A percentile compares a stretch with the other conserved stretches of the same genome.
Conservation (phyloP, 345 rosid genomes). For the Ailanthus altissimus region DNA sequence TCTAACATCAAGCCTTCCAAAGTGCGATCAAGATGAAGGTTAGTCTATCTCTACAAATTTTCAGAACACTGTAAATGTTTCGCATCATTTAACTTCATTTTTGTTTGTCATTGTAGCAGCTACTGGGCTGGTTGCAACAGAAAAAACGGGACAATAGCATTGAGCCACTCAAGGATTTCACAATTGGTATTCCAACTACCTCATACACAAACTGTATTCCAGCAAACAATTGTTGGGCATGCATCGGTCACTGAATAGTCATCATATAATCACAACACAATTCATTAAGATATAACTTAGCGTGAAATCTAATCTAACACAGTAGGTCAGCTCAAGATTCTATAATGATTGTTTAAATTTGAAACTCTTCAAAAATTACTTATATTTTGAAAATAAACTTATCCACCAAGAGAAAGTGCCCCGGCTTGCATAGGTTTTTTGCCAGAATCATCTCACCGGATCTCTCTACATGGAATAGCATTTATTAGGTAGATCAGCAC, state of each 20-base stretch:
- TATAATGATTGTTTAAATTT: background rate
- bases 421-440: background rate
- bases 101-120: constrained; percentile 54
- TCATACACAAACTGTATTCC: constrained; percentile 23
- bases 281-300: constrained; percentile 5
- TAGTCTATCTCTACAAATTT: constrained; percentile 31
- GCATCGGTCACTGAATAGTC: background rate
- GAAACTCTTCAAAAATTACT: background rate
- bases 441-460: background rate
- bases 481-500: constrained; percentile 1
- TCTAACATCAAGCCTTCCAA: constrained; percentile 30
- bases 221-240: constrained; percentile 16
- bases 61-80: constrained; percentile 13
- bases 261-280: constrained; percentile 7
- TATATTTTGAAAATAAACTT: background rate
- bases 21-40: constrained; percentile 69
- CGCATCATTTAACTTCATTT: constrained; percentile 33
- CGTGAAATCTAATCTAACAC: background rate
- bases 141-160: constrained; percentile 47
- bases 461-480: background rate
- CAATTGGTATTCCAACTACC: constrained; percentile 53
- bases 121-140: constrained; percentile 79
- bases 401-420: constrained; percentile 3
- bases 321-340: constrained; percentile 2
- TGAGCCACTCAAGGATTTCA: constrained; percentile 61